Conservation (phyloP, 2,329 filamentous ascomycete genomes). For the Neodidymelliopsis sp. region DNA sequence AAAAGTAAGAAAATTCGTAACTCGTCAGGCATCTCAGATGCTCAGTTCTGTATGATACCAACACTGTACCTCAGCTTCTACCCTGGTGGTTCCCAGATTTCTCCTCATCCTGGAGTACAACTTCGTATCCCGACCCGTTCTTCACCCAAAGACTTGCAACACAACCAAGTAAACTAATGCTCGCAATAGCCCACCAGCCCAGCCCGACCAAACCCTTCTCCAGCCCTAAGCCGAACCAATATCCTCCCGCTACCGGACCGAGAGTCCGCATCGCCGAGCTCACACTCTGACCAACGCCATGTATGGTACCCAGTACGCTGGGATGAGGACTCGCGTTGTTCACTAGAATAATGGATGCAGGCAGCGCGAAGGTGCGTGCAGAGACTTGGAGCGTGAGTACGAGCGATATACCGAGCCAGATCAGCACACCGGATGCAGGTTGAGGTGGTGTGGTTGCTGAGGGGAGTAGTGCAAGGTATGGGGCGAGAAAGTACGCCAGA, state of each 20-base stretch:
- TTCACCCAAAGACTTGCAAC: slow-evolving; percentile 15
- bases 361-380: slow-evolving; percentile 72
- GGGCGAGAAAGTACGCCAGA: slow-evolving; percentile 71
- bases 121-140: slow-evolving; percentile 5
- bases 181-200: slow-evolving; percentile 64
- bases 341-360: slow-evolving; percentile 64
- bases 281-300: slow-evolving; percentile 65
- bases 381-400: slow-evolving; percentile 74
- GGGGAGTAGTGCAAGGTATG: slow-evolving; percentile 74
- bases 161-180: slow-evolving; percentile 9
- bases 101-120: slow-evolving; percentile 1
- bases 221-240: slow-evolving; percentile 62
- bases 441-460: slow-evolving; percentile 56
- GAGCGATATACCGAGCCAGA: slow-evolving; percentile 71
- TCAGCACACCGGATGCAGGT: slow-evolving; percentile 61
- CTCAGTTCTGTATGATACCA: neutral
- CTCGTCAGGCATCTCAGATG: no score
- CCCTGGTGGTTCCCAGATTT: neutral
- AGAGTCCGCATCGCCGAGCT: slow-evolving; percentile 62
- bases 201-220: slow-evolving; percentile 62
- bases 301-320: slow-evolving; percentile 64
- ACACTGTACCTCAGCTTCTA: neutral
- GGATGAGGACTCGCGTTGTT: slow-evolving; percentile 67
- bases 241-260: slow-evolving; percentile 63
- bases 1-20: no score